Conservation (phyloP, 2,329 filamentous ascomycete genomes). For the Saccharata proteae region DNA sequence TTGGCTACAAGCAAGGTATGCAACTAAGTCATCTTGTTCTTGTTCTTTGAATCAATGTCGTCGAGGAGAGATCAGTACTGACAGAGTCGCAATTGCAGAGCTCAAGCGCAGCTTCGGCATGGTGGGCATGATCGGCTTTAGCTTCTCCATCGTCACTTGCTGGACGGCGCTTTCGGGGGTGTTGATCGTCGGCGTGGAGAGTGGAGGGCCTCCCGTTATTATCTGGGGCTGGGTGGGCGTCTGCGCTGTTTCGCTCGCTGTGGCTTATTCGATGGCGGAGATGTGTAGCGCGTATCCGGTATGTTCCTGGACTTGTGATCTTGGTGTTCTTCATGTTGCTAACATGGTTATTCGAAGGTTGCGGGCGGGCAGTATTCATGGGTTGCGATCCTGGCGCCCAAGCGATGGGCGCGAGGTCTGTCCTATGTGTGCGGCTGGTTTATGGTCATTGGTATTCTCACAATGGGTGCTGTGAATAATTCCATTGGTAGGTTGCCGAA, state of each 20-base stretch:
- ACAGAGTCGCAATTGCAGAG: conserved; percentile 23
- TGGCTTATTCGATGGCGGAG: conserved; percentile 48
- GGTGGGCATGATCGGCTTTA: conserved; percentile 47
- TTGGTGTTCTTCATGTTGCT: not conserved
- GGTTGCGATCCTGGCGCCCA: conserved; percentile 45
- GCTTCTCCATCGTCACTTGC: conserved; percentile 46
- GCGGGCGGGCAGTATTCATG: conserved; percentile 47
- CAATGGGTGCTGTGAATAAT: conserved; percentile 44
- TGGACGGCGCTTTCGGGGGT: conserved; percentile 47
- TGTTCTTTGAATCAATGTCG: too few species aligned
- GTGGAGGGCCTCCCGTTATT: conserved; percentile 47
- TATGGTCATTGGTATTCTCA: conserved; percentile 29
- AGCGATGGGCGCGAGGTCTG: conserved; percentile 21
- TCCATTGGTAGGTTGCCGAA: conserved; percentile 31
- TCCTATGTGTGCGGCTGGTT: conserved; percentile 29
- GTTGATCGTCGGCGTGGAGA: conserved; percentile 42
- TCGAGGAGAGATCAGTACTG: conserved; percentile 1
- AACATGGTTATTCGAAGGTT: conserved; percentile 15
- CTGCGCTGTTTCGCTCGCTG: conserved; percentile 37
- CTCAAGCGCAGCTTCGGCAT: conserved; percentile 45
- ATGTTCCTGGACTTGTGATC: not conserved
- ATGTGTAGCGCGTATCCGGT: conserved; percentile 43
- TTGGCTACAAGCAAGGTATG: conserved; percentile 30
- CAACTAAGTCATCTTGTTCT: not conserved
- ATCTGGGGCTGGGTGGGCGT: conserved; percentile 46